A percentile compares a stretch with the other conserved stretches of the same genome.
These are phyloP conservation scores for Botrytis medusae DNA, from an alignment of 2,329 filamentous ascomycete species.

Conservation along the genomic window DNA sequence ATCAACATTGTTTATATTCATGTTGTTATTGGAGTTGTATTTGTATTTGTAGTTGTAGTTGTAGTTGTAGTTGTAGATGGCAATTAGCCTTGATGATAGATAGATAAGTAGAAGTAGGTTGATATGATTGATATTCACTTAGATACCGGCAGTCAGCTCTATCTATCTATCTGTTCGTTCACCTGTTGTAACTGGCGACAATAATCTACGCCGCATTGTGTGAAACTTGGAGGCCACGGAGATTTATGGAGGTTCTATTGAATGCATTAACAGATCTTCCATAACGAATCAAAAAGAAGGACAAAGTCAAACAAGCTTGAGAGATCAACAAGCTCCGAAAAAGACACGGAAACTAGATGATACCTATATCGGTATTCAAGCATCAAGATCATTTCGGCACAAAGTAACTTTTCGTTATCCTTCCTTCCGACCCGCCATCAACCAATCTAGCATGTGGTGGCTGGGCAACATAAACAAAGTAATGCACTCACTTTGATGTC, in stretches of 20 bases:
- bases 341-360: background rate
- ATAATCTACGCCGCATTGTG: background rate
- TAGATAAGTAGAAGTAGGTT: background rate
- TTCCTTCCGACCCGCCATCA: background rate
- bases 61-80: background rate
- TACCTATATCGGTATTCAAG: background rate
- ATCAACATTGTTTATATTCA: background rate
- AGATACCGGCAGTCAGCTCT: background rate
- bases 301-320: background rate
- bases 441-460: background rate
- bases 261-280: background rate
- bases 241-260: background rate
- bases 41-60: background rate
- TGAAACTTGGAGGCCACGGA: background rate
- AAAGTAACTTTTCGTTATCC: background rate
- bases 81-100: background rate
- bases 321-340: background rate
- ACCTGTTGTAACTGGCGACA: background rate
- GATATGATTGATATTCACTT: too few species aligned
- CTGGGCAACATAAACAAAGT: constrained; percentile 6
- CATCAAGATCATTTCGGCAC: background rate
- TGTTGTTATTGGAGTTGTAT: background rate
- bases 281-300: background rate
- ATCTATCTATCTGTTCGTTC: background rate
- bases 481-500: background rate